Conservation (phyloP, 1,139 yeast species). For the Candida glucosophila region DNA sequence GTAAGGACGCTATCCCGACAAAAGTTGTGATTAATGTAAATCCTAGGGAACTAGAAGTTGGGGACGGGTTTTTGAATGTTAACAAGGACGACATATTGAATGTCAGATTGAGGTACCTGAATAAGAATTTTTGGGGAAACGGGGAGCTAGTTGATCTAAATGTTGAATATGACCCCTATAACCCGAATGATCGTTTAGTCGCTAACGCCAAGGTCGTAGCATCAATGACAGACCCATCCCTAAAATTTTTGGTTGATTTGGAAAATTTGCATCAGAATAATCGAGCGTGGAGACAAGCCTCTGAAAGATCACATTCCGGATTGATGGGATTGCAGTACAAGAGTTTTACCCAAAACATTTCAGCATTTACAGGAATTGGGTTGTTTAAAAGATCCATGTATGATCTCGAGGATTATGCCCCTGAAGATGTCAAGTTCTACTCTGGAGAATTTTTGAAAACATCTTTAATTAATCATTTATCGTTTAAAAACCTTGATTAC, state of each 20-base stretch:
- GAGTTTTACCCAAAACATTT: constrained; percentile 10
- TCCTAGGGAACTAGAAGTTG: constrained; percentile 24
- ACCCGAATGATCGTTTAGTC: constrained; percentile 34
- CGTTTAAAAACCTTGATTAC: constrained; percentile 14
- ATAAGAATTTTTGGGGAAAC: constrained; percentile 36
- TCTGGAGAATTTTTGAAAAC: constrained; percentile 30
- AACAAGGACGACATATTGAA: constrained; percentile 34
- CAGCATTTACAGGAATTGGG: constrained; percentile 30
- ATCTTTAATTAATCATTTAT: constrained; percentile 20
- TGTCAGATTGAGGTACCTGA: constrained; percentile 30
- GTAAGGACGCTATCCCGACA: constrained; percentile 30
- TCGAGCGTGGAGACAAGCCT: constrained; percentile 30
- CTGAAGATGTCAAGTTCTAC: constrained; percentile 21
- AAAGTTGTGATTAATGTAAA: constrained; percentile 30
- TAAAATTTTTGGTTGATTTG: constrained; percentile 29
- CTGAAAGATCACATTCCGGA: constrained; percentile 29
- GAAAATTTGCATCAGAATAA: constrained; percentile 31
- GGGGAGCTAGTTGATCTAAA: constrained; percentile 35
- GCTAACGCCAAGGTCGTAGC: constrained; percentile 27
- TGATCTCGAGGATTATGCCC: constrained; percentile 35
- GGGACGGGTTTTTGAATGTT: constrained; percentile 27
- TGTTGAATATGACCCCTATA: constrained; percentile 38
- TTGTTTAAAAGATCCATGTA: constrained; percentile 33
- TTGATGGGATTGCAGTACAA: constrained; percentile 34
- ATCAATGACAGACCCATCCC: constrained; percentile 31